Evolutionary conservation across 768 basidiomycete genomes (phyloP).

Genomic region (Tylopilus felleus): DNA sequence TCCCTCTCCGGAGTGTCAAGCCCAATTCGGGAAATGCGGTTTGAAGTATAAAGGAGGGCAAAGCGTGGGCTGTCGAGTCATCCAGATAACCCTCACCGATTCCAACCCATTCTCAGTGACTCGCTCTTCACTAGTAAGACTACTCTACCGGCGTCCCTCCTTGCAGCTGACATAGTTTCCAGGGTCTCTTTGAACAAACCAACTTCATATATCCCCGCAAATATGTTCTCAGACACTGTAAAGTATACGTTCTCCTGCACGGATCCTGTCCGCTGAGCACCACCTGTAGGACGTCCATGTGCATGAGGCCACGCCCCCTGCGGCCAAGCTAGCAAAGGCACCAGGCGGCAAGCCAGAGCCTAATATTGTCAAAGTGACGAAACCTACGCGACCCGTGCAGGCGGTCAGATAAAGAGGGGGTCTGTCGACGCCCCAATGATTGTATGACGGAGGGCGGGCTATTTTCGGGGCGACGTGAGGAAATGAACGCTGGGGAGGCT

Average conservation of each 20-base stretch:
- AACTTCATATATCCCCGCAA: neutral
- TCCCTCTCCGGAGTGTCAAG: neutral
- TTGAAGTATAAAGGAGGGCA: slow-evolving; percentile 16
- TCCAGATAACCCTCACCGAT: neutral
- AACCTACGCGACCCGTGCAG: slow-evolving; percentile 5
- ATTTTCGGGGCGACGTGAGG: neutral
- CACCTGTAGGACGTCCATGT: neutral
- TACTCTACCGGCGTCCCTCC: neutral
- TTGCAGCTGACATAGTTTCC: neutral
- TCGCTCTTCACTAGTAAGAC: slow-evolving; percentile 1
- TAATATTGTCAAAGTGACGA: slow-evolving; percentile 2
- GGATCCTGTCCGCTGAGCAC: neutral
- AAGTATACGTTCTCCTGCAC: neutral
- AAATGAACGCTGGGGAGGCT: neutral
- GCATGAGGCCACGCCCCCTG: neutral
- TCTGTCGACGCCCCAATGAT: neutral
- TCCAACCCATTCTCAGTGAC: neutral
- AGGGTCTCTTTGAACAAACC: neutral
- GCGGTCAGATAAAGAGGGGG: neutral
- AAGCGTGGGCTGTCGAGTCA: neutral
- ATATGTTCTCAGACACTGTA: slow-evolving; percentile 8
- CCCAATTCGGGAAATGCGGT: neutral
- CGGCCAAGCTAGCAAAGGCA: neutral
- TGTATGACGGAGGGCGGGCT: neutral
- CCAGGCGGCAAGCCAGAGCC: slow-evolving; percentile 8